These are phyloP conservation scores for Pythium aphanidermatum DNA, from an alignment of 352 stramenopile genomes.

Conservation along the genomic window DNA sequence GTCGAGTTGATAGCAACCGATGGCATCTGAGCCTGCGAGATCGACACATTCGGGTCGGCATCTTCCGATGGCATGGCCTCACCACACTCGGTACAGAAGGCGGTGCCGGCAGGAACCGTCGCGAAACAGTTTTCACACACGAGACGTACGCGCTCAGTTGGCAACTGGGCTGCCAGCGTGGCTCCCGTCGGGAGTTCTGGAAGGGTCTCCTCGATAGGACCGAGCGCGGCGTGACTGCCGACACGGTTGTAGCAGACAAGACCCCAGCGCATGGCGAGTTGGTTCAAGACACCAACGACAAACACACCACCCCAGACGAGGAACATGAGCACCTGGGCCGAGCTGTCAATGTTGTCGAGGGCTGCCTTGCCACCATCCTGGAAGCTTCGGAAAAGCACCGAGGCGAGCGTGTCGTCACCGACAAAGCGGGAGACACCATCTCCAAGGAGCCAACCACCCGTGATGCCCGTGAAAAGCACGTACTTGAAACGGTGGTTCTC, in stretches of 20 bases:
- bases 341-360: constrained; percentile 40
- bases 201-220: constrained; percentile 62
- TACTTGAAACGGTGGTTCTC: constrained; percentile 90
- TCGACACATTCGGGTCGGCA: constrained; percentile 70
- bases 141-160: constrained; percentile 62
- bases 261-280: constrained; percentile 82
- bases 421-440: constrained; percentile 75
- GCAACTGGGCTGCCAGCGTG: constrained; percentile 44
- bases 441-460: constrained; percentile 67
- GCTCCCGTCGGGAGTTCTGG: constrained; percentile 70
- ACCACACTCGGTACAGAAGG: constrained; percentile 86
- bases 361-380: constrained; percentile 49
- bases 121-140: constrained; percentile 89
- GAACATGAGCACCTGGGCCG: constrained; percentile 70
- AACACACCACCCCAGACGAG: constrained; percentile 63
- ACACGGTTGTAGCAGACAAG: constrained; percentile 88
- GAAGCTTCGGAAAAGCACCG: constrained; percentile 59
- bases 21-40: constrained; percentile 84
- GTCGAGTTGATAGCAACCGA: constrained; percentile 76
- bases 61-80: constrained; percentile 80
- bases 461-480: constrained; percentile 64
- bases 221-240: constrained; percentile 57
- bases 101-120: constrained; percentile 70
- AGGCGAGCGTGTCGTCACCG: constrained; percentile 49
- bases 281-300: constrained; percentile 64